Evolutionary conservation across 2,329 filamentous ascomycete genomes (phyloP).

Genomic region (Botrytis cinerea): DNA sequence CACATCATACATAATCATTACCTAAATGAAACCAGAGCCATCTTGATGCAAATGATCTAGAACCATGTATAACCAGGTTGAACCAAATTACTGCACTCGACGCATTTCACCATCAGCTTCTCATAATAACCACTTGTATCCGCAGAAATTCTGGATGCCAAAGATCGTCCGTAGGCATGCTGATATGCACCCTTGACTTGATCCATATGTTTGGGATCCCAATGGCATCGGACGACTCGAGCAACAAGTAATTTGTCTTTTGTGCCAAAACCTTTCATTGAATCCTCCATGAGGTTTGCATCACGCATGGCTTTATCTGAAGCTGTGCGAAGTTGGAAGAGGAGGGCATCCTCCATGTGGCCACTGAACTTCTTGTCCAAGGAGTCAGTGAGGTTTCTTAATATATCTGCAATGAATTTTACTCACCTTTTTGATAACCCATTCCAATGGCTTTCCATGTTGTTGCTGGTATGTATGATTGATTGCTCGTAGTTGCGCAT

Average conservation of each 20-base stretch:
- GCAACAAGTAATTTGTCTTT: constrained; percentile 79
- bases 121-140: constrained; percentile 88
- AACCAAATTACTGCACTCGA: constrained; percentile 16
- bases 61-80: constrained; percentile 20
- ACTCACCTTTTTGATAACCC: constrained; percentile 68
- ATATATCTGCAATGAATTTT: not conserved
- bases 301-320: constrained; percentile 82
- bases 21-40: not conserved
- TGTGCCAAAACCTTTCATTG: constrained; percentile 85
- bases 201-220: constrained; percentile 73
- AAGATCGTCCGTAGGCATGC: constrained; percentile 65
- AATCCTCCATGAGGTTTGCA: constrained; percentile 76
- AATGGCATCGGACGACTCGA: constrained; percentile 79
- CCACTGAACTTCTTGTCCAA: constrained; percentile 72
- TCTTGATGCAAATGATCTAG: not conserved
- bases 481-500: constrained; percentile 83
- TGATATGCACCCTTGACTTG: constrained; percentile 79
- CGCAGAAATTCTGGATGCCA: constrained; percentile 70
- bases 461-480: constrained; percentile 71
- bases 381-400: constrained; percentile 26
- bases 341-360: constrained; percentile 84
- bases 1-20: not conserved
- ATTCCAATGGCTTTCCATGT: constrained; percentile 70
- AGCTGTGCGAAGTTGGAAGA: constrained; percentile 76
- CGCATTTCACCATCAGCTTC: constrained; percentile 64